Evolutionary conservation across 345 rosid genomes (phyloP), one percentile per base, ranked within the genome.

Genomic region (Dipteronia sinensis): DNA sequence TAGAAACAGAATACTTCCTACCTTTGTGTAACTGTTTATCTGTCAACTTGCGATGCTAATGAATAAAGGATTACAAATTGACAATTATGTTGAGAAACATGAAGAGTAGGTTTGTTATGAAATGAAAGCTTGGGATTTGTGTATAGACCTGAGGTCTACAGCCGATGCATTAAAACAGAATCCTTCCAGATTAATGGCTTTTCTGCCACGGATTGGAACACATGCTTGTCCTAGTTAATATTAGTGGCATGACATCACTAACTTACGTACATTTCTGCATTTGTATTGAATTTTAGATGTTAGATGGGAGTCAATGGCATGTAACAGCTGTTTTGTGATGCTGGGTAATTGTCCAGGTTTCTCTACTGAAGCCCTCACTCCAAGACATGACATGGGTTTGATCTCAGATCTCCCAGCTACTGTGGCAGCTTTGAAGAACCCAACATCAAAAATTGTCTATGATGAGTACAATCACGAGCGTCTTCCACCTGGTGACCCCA

Each of bases 401-500:
- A 74, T 86, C 69, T 77, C 91, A 3, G 90, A 71, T 29, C 78
- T 86, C 38, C 88, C 89, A 27, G 85, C 90, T 53, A 90, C 92
- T 0, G 82, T 87, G 73, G 89, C 82, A 64, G 92, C 90, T 75
- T 77, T 89, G 78, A 90, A 88, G 83, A 87, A 85, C 72, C 89
- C 89, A 15, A 78, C 80, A 31, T 77, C 89, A 6, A 89, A 86
- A 77, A 85, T 89, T 69, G 79, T 85, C 29, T 87, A 89, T 46
- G 90, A 87, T 62, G 93, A 89, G 73, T 69, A 85, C 80, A 89
- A 89, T 72, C 92, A 89, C 23, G 92, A 89, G 84, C 88, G 90
- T 20, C 85, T 58, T 71, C 90, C 89, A 1, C 93, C 93, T 11
- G 93, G 93, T 23, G 93, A 89, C 73, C 90, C 90, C 79, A 86